phyloP scores from a whole-genome alignment of 73 alveolate species.

The Paramecium sexaurelia region DNA sequence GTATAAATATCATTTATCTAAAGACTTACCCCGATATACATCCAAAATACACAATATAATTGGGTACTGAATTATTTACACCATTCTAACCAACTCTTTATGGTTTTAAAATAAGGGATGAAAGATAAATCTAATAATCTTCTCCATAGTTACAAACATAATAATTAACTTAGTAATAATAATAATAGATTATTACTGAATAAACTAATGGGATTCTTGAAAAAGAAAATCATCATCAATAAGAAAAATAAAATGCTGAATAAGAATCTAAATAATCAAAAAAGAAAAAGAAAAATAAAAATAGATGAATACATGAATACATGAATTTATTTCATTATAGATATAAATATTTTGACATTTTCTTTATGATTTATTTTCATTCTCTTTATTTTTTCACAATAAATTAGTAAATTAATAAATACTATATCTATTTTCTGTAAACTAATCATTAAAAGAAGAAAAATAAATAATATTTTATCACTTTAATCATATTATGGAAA shows the following conservation, averaged over 20 bases:
- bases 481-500: too few species aligned
- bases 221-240: background rate
- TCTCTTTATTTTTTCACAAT: background rate
- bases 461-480: too few species aligned
- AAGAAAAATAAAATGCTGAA: background rate
- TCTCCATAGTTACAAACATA: background rate
- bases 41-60: background rate
- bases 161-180: background rate
- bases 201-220: background rate
- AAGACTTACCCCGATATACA: conserved; percentile 58
- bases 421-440: too few species aligned
- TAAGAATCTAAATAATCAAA: background rate
- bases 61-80: conserved; percentile 16
- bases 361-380: background rate
- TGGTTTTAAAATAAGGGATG: conserved; percentile 38
- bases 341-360: background rate
- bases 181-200: background rate
- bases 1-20: background rate
- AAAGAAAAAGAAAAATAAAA: conserved; percentile 27
- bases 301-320: background rate
- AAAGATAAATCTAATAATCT: background rate
- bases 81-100: conserved; percentile 24
- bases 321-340: background rate
- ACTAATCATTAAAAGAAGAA: too few species aligned
- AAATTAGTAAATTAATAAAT: too few species aligned